phyloP scores from a whole-genome alignment of 768 basidiomycete species.

The Porpolomopsis calyptriformis region DNA sequence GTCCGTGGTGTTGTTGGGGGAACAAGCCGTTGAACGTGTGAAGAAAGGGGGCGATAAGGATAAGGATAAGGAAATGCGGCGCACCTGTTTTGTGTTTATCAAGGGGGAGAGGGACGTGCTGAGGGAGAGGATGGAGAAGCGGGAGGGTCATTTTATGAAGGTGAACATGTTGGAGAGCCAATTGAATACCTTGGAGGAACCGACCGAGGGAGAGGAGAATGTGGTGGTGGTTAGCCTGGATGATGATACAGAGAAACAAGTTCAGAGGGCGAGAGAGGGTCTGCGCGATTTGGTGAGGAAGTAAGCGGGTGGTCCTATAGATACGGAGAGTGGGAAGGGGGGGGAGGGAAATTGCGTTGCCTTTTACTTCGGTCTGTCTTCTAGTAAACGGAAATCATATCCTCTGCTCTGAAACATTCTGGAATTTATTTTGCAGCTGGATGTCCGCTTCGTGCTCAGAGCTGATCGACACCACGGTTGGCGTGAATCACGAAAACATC shows the following conservation, averaged over 20 bases:
- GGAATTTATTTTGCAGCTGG: too few relatives aligned
- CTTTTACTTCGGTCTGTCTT: not conserved
- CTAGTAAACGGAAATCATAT: not conserved
- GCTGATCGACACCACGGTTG: too few relatives aligned
- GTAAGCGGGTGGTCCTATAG: constrained; percentile 2
- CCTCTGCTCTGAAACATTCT: too few relatives aligned
- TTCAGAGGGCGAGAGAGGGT: constrained; percentile 33
- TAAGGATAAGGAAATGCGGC: too few relatives aligned
- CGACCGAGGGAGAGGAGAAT: constrained; percentile 46
- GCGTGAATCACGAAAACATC: too few relatives aligned
- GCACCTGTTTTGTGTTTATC: constrained; percentile 81
- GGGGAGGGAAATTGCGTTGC: not conserved
- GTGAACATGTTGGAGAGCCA: constrained; percentile 74
- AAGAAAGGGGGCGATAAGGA: too few relatives aligned
- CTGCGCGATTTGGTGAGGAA: constrained; percentile 19
- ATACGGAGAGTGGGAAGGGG: not conserved
- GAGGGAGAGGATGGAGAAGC: constrained; percentile 48
- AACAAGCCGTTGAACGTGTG: constrained; percentile 18
- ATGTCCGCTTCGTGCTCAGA: too few relatives aligned
- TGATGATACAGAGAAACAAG: constrained; percentile 46
- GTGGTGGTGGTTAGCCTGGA: constrained; percentile 54
- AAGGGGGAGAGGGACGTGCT: constrained; percentile 47
- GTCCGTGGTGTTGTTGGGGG: constrained; percentile 6
- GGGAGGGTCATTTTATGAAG: constrained; percentile 79
- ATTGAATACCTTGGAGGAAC: constrained; percentile 57